Percentiles rank a stretch among this genome's conserved stretches.
phyloP scores from a whole-genome alignment of 345 rosid genomes.

The Hibiscus syriacus region DNA sequence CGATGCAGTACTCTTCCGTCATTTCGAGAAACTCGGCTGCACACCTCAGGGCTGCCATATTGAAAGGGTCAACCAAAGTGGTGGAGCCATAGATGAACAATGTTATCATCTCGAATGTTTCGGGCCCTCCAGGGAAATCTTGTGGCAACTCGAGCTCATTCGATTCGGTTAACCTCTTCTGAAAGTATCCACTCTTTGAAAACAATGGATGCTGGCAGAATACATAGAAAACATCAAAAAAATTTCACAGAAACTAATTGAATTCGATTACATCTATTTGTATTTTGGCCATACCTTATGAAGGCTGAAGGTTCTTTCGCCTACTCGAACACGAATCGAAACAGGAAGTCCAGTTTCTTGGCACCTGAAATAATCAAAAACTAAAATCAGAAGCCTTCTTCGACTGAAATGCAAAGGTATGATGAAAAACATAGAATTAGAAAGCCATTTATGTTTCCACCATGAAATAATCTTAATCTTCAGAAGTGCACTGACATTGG shows the following conservation, averaged over 20 bases:
- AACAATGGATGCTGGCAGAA: slow-evolving; percentile 49
- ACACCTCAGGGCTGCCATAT: slow-evolving; percentile 59
- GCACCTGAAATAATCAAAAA: slow-evolving; percentile 32
- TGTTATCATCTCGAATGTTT: slow-evolving; percentile 60
- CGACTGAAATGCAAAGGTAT: background rate
- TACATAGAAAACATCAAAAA: background rate
- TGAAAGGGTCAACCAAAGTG: slow-evolving; percentile 55
- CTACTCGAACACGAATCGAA: slow-evolving; percentile 37
- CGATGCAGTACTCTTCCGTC: slow-evolving; percentile 48
- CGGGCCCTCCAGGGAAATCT: slow-evolving; percentile 74
- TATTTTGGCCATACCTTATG: slow-evolving; percentile 39
- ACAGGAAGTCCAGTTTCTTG: slow-evolving; percentile 62
- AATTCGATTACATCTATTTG: background rate
- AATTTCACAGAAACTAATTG: background rate
- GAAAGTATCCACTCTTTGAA: slow-evolving; percentile 67
- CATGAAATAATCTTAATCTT: slow-evolving; percentile 53
- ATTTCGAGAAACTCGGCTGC: slow-evolving; percentile 75
- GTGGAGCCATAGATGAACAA: slow-evolving; percentile 66
- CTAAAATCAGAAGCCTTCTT: background rate
- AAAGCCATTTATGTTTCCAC: slow-evolving; percentile 12
- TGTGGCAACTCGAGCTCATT: slow-evolving; percentile 45
- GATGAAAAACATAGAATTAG: background rate
- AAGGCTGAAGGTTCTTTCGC: slow-evolving; percentile 41
- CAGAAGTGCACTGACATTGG: slow-evolving; percentile 38
- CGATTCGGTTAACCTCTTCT: slow-evolving; percentile 34